A percentile compares a stretch with the other conserved stretches of the same genome.
Evolutionary conservation across 1,284 basidiomycete genomes (phyloP).

Genomic region (Agaricales sp.): DNA sequence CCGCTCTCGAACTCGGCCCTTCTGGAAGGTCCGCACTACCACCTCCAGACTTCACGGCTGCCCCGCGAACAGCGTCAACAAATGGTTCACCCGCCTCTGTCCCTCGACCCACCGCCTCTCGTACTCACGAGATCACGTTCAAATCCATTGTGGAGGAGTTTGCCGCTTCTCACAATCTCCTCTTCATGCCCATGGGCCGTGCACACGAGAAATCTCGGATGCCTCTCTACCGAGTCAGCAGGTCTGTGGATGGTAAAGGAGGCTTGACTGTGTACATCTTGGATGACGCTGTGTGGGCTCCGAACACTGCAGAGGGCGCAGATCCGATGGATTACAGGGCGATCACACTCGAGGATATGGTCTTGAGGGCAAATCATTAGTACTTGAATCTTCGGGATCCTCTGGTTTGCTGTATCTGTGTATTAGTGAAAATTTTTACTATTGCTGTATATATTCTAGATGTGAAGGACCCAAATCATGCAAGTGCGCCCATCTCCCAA

Average conservation of each 20-base stretch:
- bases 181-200: conserved; percentile 81
- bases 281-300: conserved; percentile 84
- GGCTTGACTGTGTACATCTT: conserved; percentile 78
- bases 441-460: too few species aligned
- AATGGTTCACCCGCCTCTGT: conserved; percentile 27
- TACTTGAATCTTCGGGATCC: too few species aligned
- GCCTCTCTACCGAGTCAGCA: conserved; percentile 78
- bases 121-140: conserved; percentile 80
- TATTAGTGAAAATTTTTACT: too few species aligned
- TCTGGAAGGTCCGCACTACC: conserved; percentile 58
- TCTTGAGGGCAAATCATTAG: conserved; percentile 36
- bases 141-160: conserved; percentile 83
- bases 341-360: conserved; percentile 60
- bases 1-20: conserved; percentile 76
- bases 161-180: conserved; percentile 72
- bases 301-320: conserved; percentile 27
- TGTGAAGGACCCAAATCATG: too few species aligned
- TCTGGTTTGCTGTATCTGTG: too few species aligned
- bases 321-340: conserved; percentile 49
- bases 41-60: conserved; percentile 50
- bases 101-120: conserved; percentile 25
- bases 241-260: conserved; percentile 69
- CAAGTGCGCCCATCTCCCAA: too few species aligned
- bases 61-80: conserved; percentile 23
- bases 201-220: conserved; percentile 78